phyloP scores from a whole-genome alignment of 306 rosid species.

The Cucurbita maxima region DNA sequence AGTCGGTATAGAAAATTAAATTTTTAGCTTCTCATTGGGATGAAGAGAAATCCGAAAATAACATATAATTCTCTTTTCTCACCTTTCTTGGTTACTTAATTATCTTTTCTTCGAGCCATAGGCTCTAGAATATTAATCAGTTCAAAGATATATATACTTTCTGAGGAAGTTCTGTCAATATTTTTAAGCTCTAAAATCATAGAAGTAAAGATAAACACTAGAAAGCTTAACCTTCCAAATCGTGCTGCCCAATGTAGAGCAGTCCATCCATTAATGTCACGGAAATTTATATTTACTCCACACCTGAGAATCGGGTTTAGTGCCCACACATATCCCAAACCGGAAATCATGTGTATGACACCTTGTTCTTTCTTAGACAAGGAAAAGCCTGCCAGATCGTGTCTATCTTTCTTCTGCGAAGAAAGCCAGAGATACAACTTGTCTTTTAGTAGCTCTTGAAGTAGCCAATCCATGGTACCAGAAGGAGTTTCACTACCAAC shows the following conservation, averaged over 20 bases:
- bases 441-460: constrained; percentile 76
- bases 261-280: constrained; percentile 87
- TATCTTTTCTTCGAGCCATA: background rate
- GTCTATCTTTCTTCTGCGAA: constrained; percentile 23
- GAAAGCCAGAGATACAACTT: constrained; percentile 68
- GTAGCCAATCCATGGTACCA: constrained; percentile 54
- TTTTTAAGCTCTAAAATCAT: constrained; percentile 1
- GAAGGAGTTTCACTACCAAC: constrained; percentile 57
- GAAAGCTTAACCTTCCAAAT: constrained; percentile 57
- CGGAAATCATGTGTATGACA: constrained; percentile 78
- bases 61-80: background rate
- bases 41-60: background rate
- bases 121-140: background rate
- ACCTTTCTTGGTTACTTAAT: background rate
- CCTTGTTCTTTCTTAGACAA: constrained; percentile 93
- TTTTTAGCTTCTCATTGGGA: background rate
- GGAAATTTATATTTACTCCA: constrained; percentile 77
- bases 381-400: constrained; percentile 35
- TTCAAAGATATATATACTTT: background rate
- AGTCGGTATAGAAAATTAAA: background rate
- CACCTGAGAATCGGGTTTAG: constrained; percentile 54
- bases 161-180: background rate
- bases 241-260: constrained; percentile 97
- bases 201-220: background rate
- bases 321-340: constrained; percentile 91